Evolutionary conservation across 805 yeast species (phyloP).

Genomic region (Sugiyamaella mastotermitis): DNA sequence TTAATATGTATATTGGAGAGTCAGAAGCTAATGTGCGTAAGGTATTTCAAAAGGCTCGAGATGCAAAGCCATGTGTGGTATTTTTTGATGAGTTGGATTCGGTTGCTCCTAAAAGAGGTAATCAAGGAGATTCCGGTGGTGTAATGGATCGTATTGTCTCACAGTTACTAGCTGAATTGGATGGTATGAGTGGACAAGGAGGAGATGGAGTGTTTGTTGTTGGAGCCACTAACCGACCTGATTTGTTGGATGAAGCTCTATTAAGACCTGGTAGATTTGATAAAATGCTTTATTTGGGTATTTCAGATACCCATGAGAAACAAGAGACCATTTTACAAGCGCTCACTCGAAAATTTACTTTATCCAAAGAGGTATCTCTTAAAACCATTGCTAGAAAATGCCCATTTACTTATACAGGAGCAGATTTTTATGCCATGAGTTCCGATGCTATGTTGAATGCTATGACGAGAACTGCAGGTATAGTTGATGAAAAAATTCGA

Average conservation of each 20-base stretch:
- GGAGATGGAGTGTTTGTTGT: conserved; percentile 93
- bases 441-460: conserved; percentile 95
- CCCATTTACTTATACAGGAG: conserved; percentile 93
- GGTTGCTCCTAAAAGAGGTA: conserved; percentile 97
- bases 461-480: conserved; percentile 81
- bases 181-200: conserved; percentile 83
- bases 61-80: conserved; percentile 95
- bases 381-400: conserved; percentile 57
- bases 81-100: conserved; percentile 97
- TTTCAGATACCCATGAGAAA: conserved; percentile 83
- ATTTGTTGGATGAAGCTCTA: conserved; percentile 87
- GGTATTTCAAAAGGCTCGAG: conserved; percentile 90
- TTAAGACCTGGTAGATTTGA: conserved; percentile 94
- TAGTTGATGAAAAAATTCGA: conserved; percentile 61
- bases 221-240: conserved; percentile 98
- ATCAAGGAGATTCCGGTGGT: conserved; percentile 98
- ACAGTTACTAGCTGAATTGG: conserved; percentile 88
- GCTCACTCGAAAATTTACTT: conserved; percentile 64
- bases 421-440: conserved; percentile 94
- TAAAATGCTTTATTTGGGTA: conserved; percentile 88
- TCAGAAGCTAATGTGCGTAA: conserved; percentile 95
- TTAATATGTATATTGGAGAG: conserved; percentile 98
- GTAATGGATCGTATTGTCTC: conserved; percentile 99
- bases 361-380: conserved; percentile 57
- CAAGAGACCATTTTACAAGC: conserved; percentile 84